Base-by-base conservation (phyloP, 2,329 filamentous ascomycete species). In the Thelonectria discophora region DNA sequence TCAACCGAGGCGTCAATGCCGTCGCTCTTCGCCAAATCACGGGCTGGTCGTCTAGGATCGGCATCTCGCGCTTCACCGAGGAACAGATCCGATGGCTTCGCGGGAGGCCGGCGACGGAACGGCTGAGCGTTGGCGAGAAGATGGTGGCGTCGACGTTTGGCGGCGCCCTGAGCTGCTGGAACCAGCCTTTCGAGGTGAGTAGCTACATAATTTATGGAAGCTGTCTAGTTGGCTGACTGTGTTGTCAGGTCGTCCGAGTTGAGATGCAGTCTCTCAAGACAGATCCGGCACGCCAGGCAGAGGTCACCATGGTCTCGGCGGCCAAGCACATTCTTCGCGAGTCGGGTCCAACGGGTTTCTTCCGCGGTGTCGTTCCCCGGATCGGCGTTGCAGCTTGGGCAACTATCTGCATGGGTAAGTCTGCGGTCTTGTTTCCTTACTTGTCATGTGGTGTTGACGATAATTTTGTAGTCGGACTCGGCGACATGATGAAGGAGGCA, bases 191-290 rank as follows among this genome's bases (percentile, higher is more conserved):
- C 15, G 59, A 62, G 27, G 59, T 62, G 40, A 21, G 49, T 17
- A 34, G 3, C 9, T 4, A 18, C n/a, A 2, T 24, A 1, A 3
- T 24, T 0, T 49, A 9, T 34, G 11, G 6, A 15, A 10, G 4
- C 17, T n/a, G n/a, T 18, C 5, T 13, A 5, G 21, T 24, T 45
- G 12, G 6, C 24, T 57, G 24, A 57, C 27, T 24, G 1, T 27
- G 6, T 27, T n/a, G 7, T 7, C 32, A 62, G 55, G 55, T 59
- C 2, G n/a, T 55, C 2, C 57, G 60, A 18, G 49, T 63, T 5
- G 60, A 60, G 60, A 60, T 63, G 60, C 60, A 60, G 46, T 63
- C 60, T n/a, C 21, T 63, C 3, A 63, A 60, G 30, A 51, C 56
- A 4, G 55, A 58, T 20, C 55, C 50, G 5, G 40, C 49, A 6